phyloP scores from a whole-genome alignment of 2,329 filamentous ascomycete species.

The Incumbomyces delicatus region DNA sequence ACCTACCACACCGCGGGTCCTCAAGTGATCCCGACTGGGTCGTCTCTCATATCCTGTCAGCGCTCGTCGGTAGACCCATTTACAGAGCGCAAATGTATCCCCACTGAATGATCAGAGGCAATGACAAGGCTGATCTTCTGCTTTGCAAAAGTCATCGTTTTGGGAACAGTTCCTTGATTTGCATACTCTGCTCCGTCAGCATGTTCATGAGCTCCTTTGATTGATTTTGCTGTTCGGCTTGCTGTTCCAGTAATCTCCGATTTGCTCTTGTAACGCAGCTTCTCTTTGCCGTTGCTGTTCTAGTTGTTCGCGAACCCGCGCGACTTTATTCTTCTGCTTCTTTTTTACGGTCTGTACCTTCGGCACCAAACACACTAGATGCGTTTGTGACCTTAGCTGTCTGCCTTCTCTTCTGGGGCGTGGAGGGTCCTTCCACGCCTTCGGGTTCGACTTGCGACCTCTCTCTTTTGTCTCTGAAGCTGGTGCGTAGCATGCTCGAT shows the following conservation, averaged over 20 bases:
- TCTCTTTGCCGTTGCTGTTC: background rate
- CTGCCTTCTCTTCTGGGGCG: background rate
- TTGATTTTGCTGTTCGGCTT: background rate
- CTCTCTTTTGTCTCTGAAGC: slow-evolving; percentile 1
- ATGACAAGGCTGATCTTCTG: background rate
- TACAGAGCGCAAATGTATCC: no score
- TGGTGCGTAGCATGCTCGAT: slow-evolving; percentile 1
- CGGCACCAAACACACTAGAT: background rate
- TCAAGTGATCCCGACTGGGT: no score
- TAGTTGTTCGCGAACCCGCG: slow-evolving; percentile 1
- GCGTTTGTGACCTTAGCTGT: background rate
- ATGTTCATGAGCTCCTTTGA: background rate
- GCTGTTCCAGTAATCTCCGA: background rate
- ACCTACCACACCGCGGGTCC: no score
- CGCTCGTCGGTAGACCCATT: no score
- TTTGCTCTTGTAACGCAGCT: background rate
- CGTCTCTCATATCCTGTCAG: no score
- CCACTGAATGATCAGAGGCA: no score
- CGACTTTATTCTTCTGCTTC: background rate
- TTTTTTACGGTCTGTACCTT: background rate
- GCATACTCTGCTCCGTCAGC: background rate
- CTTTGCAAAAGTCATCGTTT: background rate
- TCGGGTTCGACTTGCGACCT: background rate
- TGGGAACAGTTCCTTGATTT: background rate
- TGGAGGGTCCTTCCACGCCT: background rate